Conservation (phyloP, 73 alveolate genomes). For the Tetrahymena malaccensis region DNA sequence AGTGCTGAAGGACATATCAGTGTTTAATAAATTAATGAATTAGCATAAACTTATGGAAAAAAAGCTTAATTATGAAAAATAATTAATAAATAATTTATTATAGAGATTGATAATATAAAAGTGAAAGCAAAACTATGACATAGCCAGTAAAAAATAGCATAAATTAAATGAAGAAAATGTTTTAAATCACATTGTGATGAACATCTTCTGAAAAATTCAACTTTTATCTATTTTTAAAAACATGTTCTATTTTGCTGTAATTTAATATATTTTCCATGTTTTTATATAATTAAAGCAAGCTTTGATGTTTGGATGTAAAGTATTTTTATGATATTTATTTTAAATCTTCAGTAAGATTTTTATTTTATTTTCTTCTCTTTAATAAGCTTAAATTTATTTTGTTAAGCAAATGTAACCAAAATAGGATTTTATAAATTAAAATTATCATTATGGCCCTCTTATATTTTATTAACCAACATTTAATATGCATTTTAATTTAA, state of each 20-base stretch:
- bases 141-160: background rate
- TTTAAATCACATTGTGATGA: background rate
- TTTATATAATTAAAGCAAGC: too few relatives aligned
- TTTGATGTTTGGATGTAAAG: background rate
- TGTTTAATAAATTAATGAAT: background rate
- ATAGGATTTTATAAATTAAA: too few relatives aligned
- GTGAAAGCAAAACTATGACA: background rate
- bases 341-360: too few relatives aligned
- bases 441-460: too few relatives aligned
- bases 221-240: background rate
- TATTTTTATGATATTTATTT: too few relatives aligned
- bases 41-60: background rate
- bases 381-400: too few relatives aligned
- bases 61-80: background rate
- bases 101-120: too few relatives aligned
- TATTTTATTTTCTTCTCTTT: too few relatives aligned
- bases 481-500: too few relatives aligned
- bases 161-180: background rate
- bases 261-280: background rate
- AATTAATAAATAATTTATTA: too few relatives aligned
- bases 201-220: background rate
- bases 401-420: too few relatives aligned
- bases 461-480: too few relatives aligned
- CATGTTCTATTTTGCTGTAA: background rate
- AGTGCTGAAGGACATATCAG: background rate